Evolutionary conservation across 116 monocot genomes (phyloP), one percentile per base, ranked within the genome.

Genomic region (Cymodocea nodosa): DNA sequence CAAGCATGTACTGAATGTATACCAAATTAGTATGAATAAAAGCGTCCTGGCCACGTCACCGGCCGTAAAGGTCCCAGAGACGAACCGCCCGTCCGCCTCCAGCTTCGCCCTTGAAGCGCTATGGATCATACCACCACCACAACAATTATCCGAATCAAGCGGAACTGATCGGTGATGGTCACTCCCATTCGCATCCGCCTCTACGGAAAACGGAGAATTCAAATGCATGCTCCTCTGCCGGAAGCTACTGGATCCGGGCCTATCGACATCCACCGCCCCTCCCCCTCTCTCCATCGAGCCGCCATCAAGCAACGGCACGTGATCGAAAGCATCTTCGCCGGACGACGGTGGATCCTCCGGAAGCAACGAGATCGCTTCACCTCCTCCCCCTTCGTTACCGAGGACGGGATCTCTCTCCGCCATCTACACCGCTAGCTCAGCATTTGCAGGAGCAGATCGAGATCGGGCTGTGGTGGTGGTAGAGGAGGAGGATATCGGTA

Each of bases 1-100:
- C 83, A 97, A 77, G 60, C 81, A 84, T 9, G 85, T 91, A 63
- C 97, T 97, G 67, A 91, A 79, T 11, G 88, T 84, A 78, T 97
- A 97, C 97, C 97, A 97, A 16, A 88, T 59, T 22, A 84, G 51
- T 54, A 91, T 75, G 20, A 72, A 84, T 19, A 85, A 70, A 68
- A 91, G 24, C 24, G 83, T 79, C 78, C 85, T 97, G 40, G 84
- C 62, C 64, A 91, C 76, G 16, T 71, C 54, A 0, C 59, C 71
- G 22, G 71, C 66, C 23, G 86, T 88, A 5, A 90, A 15, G 5
- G 82, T 15, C 19, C 70, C 72, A 15, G 59, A 74, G 2, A 24
- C 60, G 51, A 64, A 63, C 59, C 69, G 52, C 60, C 67, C 74
- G 40, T 54, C 23, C 4, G 59, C 50, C 15, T 72, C 68, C 4